These are phyloP conservation scores for Otatea glauca DNA, from an alignment of 176 grass and related monocot species.

Conservation along the genomic window DNA sequence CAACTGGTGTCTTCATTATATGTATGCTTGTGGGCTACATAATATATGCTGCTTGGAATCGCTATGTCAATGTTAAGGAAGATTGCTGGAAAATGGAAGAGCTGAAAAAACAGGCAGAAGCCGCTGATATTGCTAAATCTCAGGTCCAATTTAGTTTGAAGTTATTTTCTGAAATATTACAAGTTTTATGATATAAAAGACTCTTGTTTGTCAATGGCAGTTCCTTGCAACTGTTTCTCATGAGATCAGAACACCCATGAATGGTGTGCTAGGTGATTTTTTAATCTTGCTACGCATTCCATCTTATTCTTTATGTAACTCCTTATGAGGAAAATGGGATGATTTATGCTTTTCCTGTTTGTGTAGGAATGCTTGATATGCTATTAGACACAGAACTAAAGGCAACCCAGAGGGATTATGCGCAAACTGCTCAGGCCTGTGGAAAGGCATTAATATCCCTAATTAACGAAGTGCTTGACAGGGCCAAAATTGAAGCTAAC, in stretches of 20 bases:
- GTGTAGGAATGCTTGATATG: constrained; percentile 96
- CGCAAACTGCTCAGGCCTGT: constrained; percentile 90
- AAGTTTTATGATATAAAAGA: constrained; percentile 35
- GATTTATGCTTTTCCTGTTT: constrained; percentile 31
- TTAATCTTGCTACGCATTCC: background rate
- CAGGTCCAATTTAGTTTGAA: constrained; percentile 62
- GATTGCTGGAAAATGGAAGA: constrained; percentile 90
- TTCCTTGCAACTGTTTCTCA: constrained; percentile 99
- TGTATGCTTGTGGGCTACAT: constrained; percentile 82
- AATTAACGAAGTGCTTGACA: constrained; percentile 97
- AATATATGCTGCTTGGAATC: constrained; percentile 85
- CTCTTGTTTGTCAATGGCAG: constrained; percentile 55
- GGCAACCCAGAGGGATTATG: constrained; percentile 83
- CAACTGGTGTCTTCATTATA: constrained; percentile 79
- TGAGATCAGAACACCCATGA: constrained; percentile 99
- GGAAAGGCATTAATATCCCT: constrained; percentile 90
- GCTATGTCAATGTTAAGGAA: constrained; percentile 93
- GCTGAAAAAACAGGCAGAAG: constrained; percentile 87
- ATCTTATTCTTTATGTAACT: constrained; percentile 11
- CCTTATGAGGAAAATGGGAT: constrained; percentile 20
- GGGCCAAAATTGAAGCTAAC: constrained; percentile 93
- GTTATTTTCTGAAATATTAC: background rate
- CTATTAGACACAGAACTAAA: constrained; percentile 82
- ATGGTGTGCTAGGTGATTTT: constrained; percentile 84
- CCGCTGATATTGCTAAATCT: constrained; percentile 97